Evolutionary conservation across 2,329 filamentous ascomycete species (phyloP), one percentile per base, ranked within the genome.

Genomic region (Pleurostoma richardsiae): DNA sequence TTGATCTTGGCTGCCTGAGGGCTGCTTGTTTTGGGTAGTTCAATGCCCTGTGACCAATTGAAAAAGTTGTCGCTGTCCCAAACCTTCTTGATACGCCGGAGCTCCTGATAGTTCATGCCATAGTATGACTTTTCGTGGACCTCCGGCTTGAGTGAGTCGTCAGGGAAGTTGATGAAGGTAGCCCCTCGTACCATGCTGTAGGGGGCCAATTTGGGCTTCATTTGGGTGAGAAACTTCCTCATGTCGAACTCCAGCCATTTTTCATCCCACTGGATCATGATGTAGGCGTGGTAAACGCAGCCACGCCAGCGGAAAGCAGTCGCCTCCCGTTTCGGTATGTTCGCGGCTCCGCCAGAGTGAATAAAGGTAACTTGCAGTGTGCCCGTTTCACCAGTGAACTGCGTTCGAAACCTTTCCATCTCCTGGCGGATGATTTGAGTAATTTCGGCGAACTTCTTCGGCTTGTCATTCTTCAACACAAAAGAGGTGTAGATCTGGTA

Each of bases 381-480:
- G 29, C 39, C 52, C 0, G 39, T n/a, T 40, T 60, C 57, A 0
- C 54, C 53, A 1, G 40, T 4, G 28, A 60, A 57, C 0, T 44
- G 6, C 2, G 26, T 1, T 11, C 48, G 53, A 29, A 66, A 63
- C 0, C 4, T 27, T 0, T 43, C 38, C 39, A 58, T 54, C 6
- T 49, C 30, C 0, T 48, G 31, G 4, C 41, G 33, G 3, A 61
- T 46, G 4, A 54, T 50, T 49, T 39, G 33, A 4, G 44, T 46
- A 11, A 46, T 46, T 5, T 41, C 41, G 6, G 5, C 4, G 28
- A 42, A 38, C 50, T 79, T 81, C 29, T 78, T 76, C 52, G 19
- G 19, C 19, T 82, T 77, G 30, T 76, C 73, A 33, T 70, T 66
- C 49, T 74, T 72, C 57, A 86, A 86, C 3, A 75, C 68, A 52